These are phyloP conservation scores for Stachybotrys chlorohalonatus DNA, from an alignment of 2,329 filamentous ascomycete species.

Conservation along the genomic window DNA sequence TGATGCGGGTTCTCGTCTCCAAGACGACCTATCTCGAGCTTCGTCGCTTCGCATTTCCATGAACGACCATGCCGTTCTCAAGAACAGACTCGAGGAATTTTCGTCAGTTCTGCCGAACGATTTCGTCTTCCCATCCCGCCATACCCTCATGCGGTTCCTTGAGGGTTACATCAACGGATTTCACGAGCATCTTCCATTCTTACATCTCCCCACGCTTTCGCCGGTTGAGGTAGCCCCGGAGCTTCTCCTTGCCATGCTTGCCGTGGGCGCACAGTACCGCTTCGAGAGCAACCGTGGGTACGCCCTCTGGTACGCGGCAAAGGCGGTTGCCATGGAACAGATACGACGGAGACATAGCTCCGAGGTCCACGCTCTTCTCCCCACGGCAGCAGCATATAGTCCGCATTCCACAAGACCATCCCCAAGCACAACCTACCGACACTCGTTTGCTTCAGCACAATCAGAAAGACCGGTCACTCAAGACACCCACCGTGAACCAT, in stretches of 20 bases:
- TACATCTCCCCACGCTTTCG: conserved; percentile 59
- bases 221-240: conserved; percentile 59
- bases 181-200: conserved; percentile 46
- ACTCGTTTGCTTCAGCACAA: conserved; percentile 50
- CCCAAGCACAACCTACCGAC: conserved; percentile 46
- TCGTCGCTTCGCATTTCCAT: conserved; percentile 40
- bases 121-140: conserved; percentile 60
- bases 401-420: conserved; percentile 51
- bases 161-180: conserved; percentile 64
- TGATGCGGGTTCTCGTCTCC: conserved; percentile 13
- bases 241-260: conserved; percentile 56
- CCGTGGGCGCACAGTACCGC: conserved; percentile 58
- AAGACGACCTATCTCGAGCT: conserved; percentile 21
- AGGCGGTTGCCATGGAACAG: conserved; percentile 48
- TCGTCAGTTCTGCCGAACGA: conserved; percentile 49
- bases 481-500: conserved; percentile 50
- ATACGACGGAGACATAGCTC: conserved; percentile 48
- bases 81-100: conserved; percentile 52
- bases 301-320: conserved; percentile 52
- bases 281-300: conserved; percentile 52
- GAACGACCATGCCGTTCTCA: conserved; percentile 45
- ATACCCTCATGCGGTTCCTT: conserved; percentile 59
- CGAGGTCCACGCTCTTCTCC: conserved; percentile 46
- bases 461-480: conserved; percentile 47
- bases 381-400: conserved; percentile 49